Base-by-base conservation (phyloP, 2,329 filamentous ascomycete genomes). In the Colletotrichum musicola region DNA sequence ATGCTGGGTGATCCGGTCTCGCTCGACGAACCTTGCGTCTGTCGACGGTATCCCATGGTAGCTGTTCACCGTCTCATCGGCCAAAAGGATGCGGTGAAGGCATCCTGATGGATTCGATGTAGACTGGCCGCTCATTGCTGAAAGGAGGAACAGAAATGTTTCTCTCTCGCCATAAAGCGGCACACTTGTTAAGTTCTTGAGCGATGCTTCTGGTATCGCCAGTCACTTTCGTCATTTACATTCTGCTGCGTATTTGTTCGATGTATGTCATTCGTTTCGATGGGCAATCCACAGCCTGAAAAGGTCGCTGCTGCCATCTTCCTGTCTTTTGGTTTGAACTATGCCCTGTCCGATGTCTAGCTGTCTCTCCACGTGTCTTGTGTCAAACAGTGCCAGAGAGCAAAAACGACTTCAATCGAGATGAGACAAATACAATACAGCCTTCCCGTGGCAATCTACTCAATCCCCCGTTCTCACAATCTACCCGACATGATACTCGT, bases 1-100 rank as follows among this genome's bases (percentile, higher is more conserved):
- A 14, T 16, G 14, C 14, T 3, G 27, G 50, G 20, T 35, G 13
- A 16, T 10, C 20, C 5, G 42, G 42, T n/a, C 0, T 44, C 22
- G 47, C 27, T 3, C 20, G 44, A 46, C 16, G 18, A 16, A 6
- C 14, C 16, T 6, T 12, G 2, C 4, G 10, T 35, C 30, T 35
- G 30, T 10, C 30, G 30, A 35, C 12, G 6, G 10, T 35, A 35
- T 35, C 30, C 30, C 30, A 35, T 35, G 30, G 6, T 10, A 9
- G 10, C 30, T 35, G n/a, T 44, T 44, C 47, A 6, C 40, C 22
- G 51, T 25, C 46, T 47, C 25, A 13, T 40, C 30, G n/a, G 49
- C 61, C 18, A 42, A 40, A 25, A 56, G 16, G 62, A 54, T 47
- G 55, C 42, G 65, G 55, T 65, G 62, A 65, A 9, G 61, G 49